Base-by-base conservation (phyloP, 2,329 filamentous ascomycete genomes). In the Diaporthe helianthi region DNA sequence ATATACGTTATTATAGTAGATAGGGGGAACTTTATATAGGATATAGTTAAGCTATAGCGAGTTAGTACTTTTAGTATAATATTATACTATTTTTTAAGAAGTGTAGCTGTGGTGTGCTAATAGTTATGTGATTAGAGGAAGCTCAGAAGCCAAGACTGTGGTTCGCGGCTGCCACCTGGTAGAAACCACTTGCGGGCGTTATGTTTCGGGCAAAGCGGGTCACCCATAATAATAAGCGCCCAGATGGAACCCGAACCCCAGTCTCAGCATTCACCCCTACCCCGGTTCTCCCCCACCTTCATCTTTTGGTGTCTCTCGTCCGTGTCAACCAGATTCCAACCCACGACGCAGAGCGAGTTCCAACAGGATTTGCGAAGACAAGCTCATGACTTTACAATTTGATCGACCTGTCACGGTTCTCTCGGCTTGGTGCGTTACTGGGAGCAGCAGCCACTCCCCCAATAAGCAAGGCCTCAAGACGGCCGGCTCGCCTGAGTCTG, bases 371-470 rank as follows among this genome's bases (percentile, higher is more conserved):
- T 61, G 1, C 31, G 3, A 22, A 46, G 24, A 46, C 26, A 61
- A 33, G 41, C 55, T 33, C 41, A 22, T 61, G 41, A n/a, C 41
- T 19, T 33, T 19, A 24, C 41, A n/a, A 61, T 47, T 49, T 63
- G 58, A 63, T 63, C 58, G 26, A 24, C 58, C 54, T 63, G 58
- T 63, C 44, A 63, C 15, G 29, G 29, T 49, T 44, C 29, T 49
- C 58, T 63, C 49, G 44, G 58, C 58, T 29, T 63, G 58, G 49
- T 63, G 24, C 49, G 58, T 29, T 36, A 13, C 58, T 33, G 41
- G 58, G 58, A 29, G 41, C 5, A 31, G 38, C 55, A 47, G 13
- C 6, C n/a, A n/a, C 9, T 2, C 19, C 29, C 52, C 38, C 44
- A 10, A 41, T 31, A 12, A 38, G 22, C 41, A 36, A 33, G 58